Conservation (phyloP, 108 stramenopile species). For the Nitzschia sp. region DNA sequence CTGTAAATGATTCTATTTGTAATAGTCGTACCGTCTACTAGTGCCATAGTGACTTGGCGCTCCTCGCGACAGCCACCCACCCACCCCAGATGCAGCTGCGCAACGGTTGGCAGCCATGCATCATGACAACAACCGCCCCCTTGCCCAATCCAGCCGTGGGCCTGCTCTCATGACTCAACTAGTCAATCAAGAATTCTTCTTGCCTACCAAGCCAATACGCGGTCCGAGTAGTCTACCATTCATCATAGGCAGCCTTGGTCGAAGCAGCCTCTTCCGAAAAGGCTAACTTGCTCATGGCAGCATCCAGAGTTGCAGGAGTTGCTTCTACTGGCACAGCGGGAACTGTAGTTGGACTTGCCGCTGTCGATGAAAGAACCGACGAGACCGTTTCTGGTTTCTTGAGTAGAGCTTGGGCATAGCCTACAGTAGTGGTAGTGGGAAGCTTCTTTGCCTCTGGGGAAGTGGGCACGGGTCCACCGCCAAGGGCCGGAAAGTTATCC, state of each 20-base stretch:
- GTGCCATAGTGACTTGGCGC: too few relatives aligned
- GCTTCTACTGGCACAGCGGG: neutral
- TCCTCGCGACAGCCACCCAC: too few relatives aligned
- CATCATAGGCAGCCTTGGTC: neutral
- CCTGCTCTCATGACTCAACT: too few relatives aligned
- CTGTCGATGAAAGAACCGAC: neutral
- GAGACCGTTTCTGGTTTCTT: slow-evolving; percentile 1
- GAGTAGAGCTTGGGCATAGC: slow-evolving; percentile 13
- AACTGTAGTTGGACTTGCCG: neutral
- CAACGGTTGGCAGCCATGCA: too few relatives aligned
- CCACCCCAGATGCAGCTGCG: too few relatives aligned
- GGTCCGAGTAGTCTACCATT: slow-evolving; percentile 5
- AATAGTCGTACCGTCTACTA: too few relatives aligned
- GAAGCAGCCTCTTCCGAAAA: neutral
- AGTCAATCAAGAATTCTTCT: too few relatives aligned
- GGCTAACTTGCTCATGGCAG: neutral
- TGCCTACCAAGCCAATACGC: too few relatives aligned
- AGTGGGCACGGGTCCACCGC: slow-evolving; percentile 2
- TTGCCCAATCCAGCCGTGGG: too few relatives aligned
- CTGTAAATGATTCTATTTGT: too few relatives aligned
- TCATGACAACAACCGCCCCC: too few relatives aligned
- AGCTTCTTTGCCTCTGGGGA: neutral
- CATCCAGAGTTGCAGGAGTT: neutral
- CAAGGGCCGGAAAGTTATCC: slow-evolving; percentile 19
- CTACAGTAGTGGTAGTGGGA: neutral